Evolutionary conservation across 257 asterid species (phyloP), one percentile per base, ranked within the genome.

Genomic region (Verbena officinalis): DNA sequence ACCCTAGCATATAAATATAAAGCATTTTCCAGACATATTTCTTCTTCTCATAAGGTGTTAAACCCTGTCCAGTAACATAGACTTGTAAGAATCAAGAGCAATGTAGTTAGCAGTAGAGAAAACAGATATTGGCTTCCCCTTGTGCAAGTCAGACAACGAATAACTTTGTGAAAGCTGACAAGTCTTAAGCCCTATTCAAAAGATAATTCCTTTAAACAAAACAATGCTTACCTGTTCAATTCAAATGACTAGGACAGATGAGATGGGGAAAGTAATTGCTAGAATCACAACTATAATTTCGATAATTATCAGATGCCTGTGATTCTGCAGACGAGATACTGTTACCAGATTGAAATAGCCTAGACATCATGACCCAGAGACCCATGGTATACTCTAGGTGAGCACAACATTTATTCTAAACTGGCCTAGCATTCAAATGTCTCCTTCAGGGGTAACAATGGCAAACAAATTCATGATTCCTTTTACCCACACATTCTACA

Each of bases 11-110:
- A 51, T 77, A 87, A 70, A 95, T 91, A 84, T 95, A 95, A 67
- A 95, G 98, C 96, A 95, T 91, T 74, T 95, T 95, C 99, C 99
- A 95, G 59, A 95, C 98, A 67, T 95, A 95, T 67, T 95, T 95
- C 84, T 95, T 95, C 91, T 95, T 95, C 83, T 91, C 99, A 64
- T 91, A 86, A 59, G 84, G 97, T 68, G 99, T 72, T 74, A 85
- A 75, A 55, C 90, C 95, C 99, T 95, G 92, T 61, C 69, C 66
- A 75, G 44, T 27, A 58, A 59, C 58, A 64, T 46, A 46, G 38
- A 67, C 39, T 22, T 13, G 34, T 4, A 43, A 67, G 39, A 38
- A 64, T 43, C n/a, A 64, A 12, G 62, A 63, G 62, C 21, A 62
- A 60, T 9, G 55, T 6, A n/a, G 48, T 23, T 24, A 42, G 72